Base-by-base conservation (phyloP, 129 eudicot species). In the Deinandra increscens region DNA sequence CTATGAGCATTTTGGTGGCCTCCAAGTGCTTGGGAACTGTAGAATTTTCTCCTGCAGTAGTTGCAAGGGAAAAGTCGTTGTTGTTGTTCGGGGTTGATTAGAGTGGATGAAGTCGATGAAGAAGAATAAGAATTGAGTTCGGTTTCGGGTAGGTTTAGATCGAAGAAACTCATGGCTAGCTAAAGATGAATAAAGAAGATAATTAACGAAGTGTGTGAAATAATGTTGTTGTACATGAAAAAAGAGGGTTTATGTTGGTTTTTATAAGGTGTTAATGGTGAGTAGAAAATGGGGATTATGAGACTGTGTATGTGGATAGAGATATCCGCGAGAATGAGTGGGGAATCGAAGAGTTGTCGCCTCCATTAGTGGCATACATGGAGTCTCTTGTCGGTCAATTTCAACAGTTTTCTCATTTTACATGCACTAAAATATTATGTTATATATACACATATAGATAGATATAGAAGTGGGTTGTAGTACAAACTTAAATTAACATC, bases 1-100 rank as follows among this genome's bases (percentile, higher is more conserved):
- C 79, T 91, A 79, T 91, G 97, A 6, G 97, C 97, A 56, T 91
- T 91, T 74, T 91, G 97, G 85, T 91, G 97, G 20, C 97, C 97
- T 8, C 97, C 96, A 4, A 91, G 89, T 4, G 97, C 97, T 68
- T 91, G 97, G 2, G 97, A 87, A 65, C 96, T 87, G 15, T 67
- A 78, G 59, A 91, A 91, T 65, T 88, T 88, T 54, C 97, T 88
- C 34, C 78, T 68, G 73, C 97, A n/a, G 63, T 83, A 91, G 72
- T 82, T 81, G 76, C 97, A 91, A 3, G 96, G 71, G 61, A 83
- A 91, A 42, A 91, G 82, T 15, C 97, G 81, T 3, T 72, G n/a
- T n/a, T n/a, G n/a, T n/a, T n/a, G 83, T 54, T 79, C 33, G 0
- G 58, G 59, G 39, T 64, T 70, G 67, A 62, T 69, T 39, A 60